Percentiles rank a stretch among this genome's conserved stretches.
Conservation (phyloP, 1,139 yeast species). For the Nakaseomyces kungkrabaensis region DNA sequence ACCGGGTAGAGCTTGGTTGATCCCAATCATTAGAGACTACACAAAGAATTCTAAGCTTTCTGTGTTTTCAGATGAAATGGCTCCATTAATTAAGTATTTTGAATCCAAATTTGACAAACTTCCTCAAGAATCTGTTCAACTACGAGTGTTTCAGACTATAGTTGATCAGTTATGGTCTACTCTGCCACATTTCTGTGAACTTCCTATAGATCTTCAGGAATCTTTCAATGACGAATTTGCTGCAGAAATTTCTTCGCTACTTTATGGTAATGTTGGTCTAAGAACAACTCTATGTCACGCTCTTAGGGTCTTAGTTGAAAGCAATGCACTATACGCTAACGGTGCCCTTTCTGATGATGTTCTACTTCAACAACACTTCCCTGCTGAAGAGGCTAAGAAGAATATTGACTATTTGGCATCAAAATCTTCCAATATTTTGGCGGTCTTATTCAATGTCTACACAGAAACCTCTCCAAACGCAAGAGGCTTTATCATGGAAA, state of each 20-base stretch:
- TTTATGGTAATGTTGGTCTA: conserved; percentile 65
- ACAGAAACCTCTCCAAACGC: conserved; percentile 78
- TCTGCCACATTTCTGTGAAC: conserved; percentile 79
- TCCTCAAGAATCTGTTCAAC: conserved; percentile 49
- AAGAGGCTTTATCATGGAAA: conserved; percentile 74
- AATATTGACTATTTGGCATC: conserved; percentile 54
- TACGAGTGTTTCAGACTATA: conserved; percentile 70
- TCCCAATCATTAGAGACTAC: conserved; percentile 86
- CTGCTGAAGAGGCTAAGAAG: conserved; percentile 44
- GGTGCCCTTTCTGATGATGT: conserved; percentile 51
- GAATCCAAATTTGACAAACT: conserved; percentile 30
- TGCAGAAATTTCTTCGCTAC: conserved; percentile 55
- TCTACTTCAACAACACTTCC: conserved; percentile 51
- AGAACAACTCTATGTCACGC: conserved; percentile 78
- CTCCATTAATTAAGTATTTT: conserved; percentile 61
- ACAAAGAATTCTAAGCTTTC: conserved; percentile 61
- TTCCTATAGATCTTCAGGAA: conserved; percentile 60
- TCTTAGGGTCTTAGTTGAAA: conserved; percentile 66
- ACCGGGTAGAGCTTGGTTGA: conserved; percentile 87
- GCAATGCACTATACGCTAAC: conserved; percentile 53
- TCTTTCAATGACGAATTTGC: conserved; percentile 74
- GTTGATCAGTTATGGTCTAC: conserved; percentile 89
- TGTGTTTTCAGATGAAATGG: conserved; percentile 50
- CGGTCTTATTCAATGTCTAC: conserved; percentile 85
- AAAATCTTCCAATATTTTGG: conserved; percentile 64